Evolutionary conservation across 1,284 basidiomycete species (phyloP).

Genomic region (Violaceomyces palustris): DNA sequence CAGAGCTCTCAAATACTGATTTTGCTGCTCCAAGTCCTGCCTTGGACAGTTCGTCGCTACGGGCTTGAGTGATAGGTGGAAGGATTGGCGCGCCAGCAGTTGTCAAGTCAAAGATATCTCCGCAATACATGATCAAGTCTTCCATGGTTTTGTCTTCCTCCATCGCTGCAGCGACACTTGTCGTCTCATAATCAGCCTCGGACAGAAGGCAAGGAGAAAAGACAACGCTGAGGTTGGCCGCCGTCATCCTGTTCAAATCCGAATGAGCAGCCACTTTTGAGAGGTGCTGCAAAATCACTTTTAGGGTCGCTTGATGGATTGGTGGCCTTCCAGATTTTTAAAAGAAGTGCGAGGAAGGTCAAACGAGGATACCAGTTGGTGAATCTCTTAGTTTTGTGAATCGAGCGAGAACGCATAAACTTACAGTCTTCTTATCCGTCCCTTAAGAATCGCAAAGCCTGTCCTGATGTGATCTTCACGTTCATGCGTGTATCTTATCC

Average conservation of each 20-base stretch:
- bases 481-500: conserved; percentile 57
- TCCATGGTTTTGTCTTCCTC: conserved; percentile 49
- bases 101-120: conserved; percentile 40
- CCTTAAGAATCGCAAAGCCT: conserved; percentile 46
- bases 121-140: conserved; percentile 41
- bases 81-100: conserved; percentile 29
- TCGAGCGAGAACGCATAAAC: neutral
- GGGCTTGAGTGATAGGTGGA: conserved; percentile 15
- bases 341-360: neutral
- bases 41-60: conserved; percentile 7
- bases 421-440: conserved; percentile 39
- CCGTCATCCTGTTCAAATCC: conserved; percentile 88
- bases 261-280: conserved; percentile 66
- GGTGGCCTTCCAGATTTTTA: conserved; percentile 60
- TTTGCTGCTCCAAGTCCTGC: conserved; percentile 15
- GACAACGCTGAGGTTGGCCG: conserved; percentile 58
- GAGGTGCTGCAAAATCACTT: conserved; percentile 81
- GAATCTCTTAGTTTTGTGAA: too few species aligned
- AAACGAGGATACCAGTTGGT: neutral
- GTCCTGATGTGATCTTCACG: conserved; percentile 62
- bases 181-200: conserved; percentile 42
- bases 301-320: conserved; percentile 84
- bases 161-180: conserved; percentile 42
- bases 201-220: conserved; percentile 48
- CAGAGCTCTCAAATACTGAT: conserved; percentile 12